Base-by-base conservation (phyloP, 1,284 basidiomycete species). In the Cutaneotrichosporon cavernicola region DNA sequence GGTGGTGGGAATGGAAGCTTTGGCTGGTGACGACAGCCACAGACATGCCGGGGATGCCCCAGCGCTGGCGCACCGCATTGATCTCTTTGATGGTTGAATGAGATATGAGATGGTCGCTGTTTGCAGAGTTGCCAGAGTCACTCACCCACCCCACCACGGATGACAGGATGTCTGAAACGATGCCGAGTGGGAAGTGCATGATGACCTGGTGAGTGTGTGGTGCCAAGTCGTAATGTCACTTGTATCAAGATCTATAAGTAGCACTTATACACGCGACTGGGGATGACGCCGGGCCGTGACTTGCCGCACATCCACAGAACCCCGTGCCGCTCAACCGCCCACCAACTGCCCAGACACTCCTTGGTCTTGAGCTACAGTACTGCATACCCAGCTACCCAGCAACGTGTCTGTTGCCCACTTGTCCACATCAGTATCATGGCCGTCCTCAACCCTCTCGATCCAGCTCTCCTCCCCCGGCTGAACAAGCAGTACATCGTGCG, bases 41-140 rank as follows among this genome's bases (percentile, higher is more conserved):
- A 4, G 58, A 38, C 16, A 58, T 34, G 14, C 63, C 63, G 5
- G 16, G 53, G n/a, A 64, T 38, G 5, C 58, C 63, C 62, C 62
- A 63, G 9, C 58, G 62, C 46, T 18, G 8, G 8, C 53, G 57
- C 26, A 43, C 21, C 9, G 22, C 52, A 11, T 36, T 52, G 57
- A 63, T 21, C 40, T 18, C 26, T 14, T 22, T n/a, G 22, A 32
- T 31, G 22, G 50, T 52, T 14, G 47, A 7, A 10, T 21, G 47
- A 2, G 47, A 49, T 10, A 49, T 22, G 8, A 49, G 47, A n/a
- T 49, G 47, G n/a, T 49, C 47, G 3, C 47, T 9, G 47, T 49
- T 6, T 22, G 3, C 47, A 21, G n/a, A 7, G n/a, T 7, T 7
- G 47, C 47, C 47, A 22, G 26, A 26, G 26, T 26, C 26, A 3